Evolutionary conservation across 2,329 filamentous ascomycete genomes (phyloP).

Genomic region (Hymenoscyphus fraxineus): DNA sequence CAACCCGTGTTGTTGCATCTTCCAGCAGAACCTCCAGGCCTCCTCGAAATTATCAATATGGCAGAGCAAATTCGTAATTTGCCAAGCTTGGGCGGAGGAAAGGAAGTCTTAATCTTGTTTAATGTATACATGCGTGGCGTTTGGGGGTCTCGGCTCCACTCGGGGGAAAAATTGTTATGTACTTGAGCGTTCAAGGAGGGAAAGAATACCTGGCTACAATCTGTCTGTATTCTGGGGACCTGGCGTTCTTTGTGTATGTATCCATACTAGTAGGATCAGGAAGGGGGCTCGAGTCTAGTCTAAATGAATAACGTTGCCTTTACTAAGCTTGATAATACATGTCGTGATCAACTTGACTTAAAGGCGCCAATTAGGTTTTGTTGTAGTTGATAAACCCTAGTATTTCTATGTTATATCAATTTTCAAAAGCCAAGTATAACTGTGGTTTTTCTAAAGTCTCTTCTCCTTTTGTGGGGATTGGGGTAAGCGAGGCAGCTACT

Average conservation of each 20-base stretch:
- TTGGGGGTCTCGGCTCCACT: background rate
- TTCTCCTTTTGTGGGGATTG: no score
- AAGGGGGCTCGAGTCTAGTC: background rate
- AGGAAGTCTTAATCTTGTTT: background rate
- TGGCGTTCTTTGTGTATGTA: background rate
- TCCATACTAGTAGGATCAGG: background rate
- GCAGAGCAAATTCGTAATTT: background rate
- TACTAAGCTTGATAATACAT: no score
- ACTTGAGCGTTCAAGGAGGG: background rate
- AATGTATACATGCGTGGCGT: constrained; percentile 1
- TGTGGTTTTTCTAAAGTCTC: no score
- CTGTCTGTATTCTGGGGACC: background rate
- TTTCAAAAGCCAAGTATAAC: no score
- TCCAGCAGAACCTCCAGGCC: constrained; percentile 22
- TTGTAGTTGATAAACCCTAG: no score
- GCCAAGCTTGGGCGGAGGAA: background rate
- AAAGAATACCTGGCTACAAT: background rate
- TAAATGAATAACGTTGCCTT: no score
- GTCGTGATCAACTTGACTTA: no score
- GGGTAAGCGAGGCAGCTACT: no score
- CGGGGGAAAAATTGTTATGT: background rate
- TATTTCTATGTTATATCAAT: no score
- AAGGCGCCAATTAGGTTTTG: no score
- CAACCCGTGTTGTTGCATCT: constrained; percentile 24
- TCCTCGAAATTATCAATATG: constrained; percentile 21